Evolutionary conservation across 2,329 filamentous ascomycete species (phyloP), one percentile per base, ranked within the genome.

Genomic region (Aspergillus quadrilineatus): DNA sequence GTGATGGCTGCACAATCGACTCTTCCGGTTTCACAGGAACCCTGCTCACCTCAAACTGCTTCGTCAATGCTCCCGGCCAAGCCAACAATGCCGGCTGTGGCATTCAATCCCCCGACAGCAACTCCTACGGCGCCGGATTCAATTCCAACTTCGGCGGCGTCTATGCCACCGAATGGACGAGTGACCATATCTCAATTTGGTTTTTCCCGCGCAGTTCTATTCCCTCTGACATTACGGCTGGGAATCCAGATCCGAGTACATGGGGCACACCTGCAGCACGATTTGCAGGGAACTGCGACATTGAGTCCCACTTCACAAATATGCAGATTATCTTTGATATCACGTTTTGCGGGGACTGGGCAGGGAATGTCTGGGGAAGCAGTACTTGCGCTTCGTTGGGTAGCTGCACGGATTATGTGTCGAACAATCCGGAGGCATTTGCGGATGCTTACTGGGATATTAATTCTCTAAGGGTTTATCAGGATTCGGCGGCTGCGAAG

Each of bases 341-440:
- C 0, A 89, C 89, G 5, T 90, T 96, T 72, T 97, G 92, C 73
- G 92, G 92, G 17, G 84, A 88, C 68, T 96, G 92, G 92, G 92
- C 92, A 6, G 90, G 90, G 26, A 70, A 77, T 42, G 84, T 86
- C 34, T 96, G 89, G 87, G 66, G 68, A 48, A 67, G 71, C 32
- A 80, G 86, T 58, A 80, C 82, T 43, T 92, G 89, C 72, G 75
- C 80, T 1, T 74, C 80, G 41, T 78, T 84, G 62, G 89, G 74
- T 39, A 86, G 85, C 0, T 96, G 92, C 77, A 69, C 86, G 29
- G 83, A 85, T 26, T 96, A 85, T 70, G 92, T 96, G 22, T 79
- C 80, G 53, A 77, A 82, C 63, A 89, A 92, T 72, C 89, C 91
- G 0, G 67, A 73, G 7, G 89, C 81, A 10, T 96, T 94, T 71